Base-by-base conservation (phyloP, 2,329 filamentous ascomycete species). In the Penicillium crustosum region DNA sequence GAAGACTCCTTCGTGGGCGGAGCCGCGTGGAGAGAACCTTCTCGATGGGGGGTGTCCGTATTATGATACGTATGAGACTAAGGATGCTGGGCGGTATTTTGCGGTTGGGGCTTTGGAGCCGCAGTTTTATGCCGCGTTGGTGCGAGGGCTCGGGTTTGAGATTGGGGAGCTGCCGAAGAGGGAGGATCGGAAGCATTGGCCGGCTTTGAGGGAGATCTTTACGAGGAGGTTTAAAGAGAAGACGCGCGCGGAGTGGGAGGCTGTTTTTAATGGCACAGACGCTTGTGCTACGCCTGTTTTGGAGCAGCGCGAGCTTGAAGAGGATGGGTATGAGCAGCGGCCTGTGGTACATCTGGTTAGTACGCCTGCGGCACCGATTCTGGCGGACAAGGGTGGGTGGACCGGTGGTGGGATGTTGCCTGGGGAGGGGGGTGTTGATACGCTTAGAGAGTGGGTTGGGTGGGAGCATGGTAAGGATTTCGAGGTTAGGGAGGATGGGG, bases 201-300 rank as follows among this genome's bases (percentile, higher is more conserved):
- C 85, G 0, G 82, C 80, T 47, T 80, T 97, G 66, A 81, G 82
- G 50, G 68, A 75, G 1, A 71, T 85, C 3, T 88, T 96, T 64
- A 82, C 81, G 3, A 71, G 70, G 4, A 79, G 78, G 0, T 97
- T 97, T 74, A 85, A 81, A 71, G 74, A 78, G 44, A 91, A 86
- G 77, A 89, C 88, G 5, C 82, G 93, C 35, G 70, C 75, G 0
- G 88, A 96, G 72, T 97, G 93, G 93, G 93, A 96, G 75, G 71
- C 60, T 4, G 79, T 96, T 6, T 97, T 97, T 71, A 90, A 96
- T 71, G 90, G 89, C 12, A 94, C 90, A 0, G 93, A 97, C 76
- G 93, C 93, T 1, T 97, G 93, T 73, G 91, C 89, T 62, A 91
- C 90, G n/a, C 93, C 93, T 0, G 90, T 97, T 1, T 78, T 96